Evolutionary conservation across 345 rosid species (phyloP).

Genomic region (Gossypium anomalum): DNA sequence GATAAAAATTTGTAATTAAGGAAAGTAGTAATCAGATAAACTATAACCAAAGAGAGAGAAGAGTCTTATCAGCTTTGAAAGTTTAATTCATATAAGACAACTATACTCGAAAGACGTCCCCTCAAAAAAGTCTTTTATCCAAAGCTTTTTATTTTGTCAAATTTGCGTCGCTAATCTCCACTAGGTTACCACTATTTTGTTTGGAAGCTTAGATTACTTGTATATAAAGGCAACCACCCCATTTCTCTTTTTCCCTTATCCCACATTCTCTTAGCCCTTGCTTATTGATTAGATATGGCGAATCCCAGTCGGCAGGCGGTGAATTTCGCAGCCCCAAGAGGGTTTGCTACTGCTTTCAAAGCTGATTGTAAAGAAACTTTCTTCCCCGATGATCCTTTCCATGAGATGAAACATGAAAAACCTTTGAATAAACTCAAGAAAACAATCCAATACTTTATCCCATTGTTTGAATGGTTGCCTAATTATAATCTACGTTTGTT

Average conservation of each 20-base stretch:
- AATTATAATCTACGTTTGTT: slow-evolving; percentile 43
- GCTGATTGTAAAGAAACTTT: slow-evolving; percentile 66
- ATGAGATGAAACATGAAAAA: slow-evolving; percentile 32
- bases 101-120: no score
- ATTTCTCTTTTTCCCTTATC: not conserved
- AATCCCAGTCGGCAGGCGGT: slow-evolving; percentile 22
- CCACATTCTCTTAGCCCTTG: not conserved
- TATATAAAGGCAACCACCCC: not conserved
- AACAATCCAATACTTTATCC: slow-evolving; percentile 56
- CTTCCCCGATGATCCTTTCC: slow-evolving; percentile 83
- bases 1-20: no score
- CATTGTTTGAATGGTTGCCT: slow-evolving; percentile 77
- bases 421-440: slow-evolving; percentile 24
- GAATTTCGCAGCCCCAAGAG: slow-evolving; percentile 51
- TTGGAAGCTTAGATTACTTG: not conserved
- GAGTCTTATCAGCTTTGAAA: no score
- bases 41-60: no score
- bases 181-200: not conserved
- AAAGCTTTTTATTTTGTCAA: not conserved
- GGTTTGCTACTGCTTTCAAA: slow-evolving; percentile 37
- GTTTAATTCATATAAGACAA: no score
- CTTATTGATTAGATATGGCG: not conserved
- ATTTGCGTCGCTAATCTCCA: not conserved
- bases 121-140: no score
- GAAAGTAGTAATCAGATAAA: no score